A percentile compares a stretch with the other conserved stretches of the same genome.
phyloP scores from a whole-genome alignment of 306 rosid genomes.

The Lotus japonicus region DNA sequence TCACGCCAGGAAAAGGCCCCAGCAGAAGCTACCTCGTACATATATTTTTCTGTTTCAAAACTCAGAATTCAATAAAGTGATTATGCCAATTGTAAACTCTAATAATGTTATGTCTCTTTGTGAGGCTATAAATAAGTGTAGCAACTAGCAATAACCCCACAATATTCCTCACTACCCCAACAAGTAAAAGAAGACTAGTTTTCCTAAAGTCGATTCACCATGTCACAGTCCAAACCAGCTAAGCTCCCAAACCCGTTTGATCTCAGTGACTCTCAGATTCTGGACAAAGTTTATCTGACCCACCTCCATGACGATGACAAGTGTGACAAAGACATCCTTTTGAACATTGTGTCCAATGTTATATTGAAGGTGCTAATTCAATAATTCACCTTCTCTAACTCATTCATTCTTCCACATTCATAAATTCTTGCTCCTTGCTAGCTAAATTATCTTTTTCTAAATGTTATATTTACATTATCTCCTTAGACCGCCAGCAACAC shows the following conservation, averaged over 20 bases:
- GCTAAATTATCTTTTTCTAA: too few relatives aligned
- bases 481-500: too few relatives aligned
- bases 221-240: slow-evolving; percentile 20
- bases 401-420: background rate
- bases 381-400: background rate
- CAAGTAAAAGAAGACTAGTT: background rate
- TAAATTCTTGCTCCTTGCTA: too few relatives aligned
- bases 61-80: background rate
- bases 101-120: background rate
- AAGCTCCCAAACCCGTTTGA: slow-evolving; percentile 18
- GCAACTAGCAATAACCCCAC: slow-evolving; percentile 1
- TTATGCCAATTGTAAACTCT: slow-evolving; percentile 24
- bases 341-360: slow-evolving; percentile 21
- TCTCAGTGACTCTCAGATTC: slow-evolving; percentile 16
- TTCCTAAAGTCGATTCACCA: background rate
- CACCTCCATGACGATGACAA: slow-evolving; percentile 26
- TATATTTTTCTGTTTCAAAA: background rate
- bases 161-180: background rate
- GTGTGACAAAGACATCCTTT: slow-evolving; percentile 20
- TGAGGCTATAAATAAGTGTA: slow-evolving; percentile 14
- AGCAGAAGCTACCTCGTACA: slow-evolving; percentile 23
- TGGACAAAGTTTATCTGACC: slow-evolving; percentile 31
- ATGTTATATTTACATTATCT: too few relatives aligned
- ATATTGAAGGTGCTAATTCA: background rate
- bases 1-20: slow-evolving; percentile 18